Conservation (phyloP, 2,329 filamentous ascomycete species). For the Rutstroemia sp. region DNA sequence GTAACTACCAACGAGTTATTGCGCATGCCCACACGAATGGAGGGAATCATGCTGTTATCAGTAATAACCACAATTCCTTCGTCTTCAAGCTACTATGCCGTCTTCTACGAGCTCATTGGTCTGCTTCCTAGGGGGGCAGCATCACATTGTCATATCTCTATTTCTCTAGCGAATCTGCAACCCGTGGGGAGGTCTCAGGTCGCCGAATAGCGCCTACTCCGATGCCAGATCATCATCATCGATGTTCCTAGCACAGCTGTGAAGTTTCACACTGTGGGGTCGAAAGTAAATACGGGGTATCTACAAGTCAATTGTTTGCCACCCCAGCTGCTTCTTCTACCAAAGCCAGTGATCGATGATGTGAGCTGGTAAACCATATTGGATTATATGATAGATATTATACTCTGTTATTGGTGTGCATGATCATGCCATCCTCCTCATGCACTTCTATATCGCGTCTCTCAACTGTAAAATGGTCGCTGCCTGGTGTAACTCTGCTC, state of each 20-base stretch:
- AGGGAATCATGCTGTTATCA: not conserved
- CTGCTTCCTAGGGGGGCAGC: not conserved
- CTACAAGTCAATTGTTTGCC: conserved; percentile 1
- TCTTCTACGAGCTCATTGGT: not conserved
- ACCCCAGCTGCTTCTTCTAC: not conserved
- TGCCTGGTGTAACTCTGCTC: no score
- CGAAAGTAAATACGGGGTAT: not conserved
- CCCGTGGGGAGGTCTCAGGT: not conserved
- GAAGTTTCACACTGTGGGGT: conserved; percentile 2
- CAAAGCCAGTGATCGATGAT: not conserved
- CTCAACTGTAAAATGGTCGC: no score
- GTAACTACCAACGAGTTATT: not conserved
- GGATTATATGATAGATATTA: not conserved
- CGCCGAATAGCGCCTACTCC: not conserved
- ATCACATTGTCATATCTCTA: not conserved
- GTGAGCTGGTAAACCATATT: not conserved
- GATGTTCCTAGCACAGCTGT: not conserved
- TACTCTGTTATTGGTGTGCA: not conserved
- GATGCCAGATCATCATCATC: not conserved
- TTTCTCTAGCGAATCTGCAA: not conserved
- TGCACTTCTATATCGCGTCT: no score
- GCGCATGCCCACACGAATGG: not conserved
- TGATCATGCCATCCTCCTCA: no score
- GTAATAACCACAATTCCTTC: not conserved
- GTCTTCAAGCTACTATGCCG: not conserved